These are phyloP conservation scores for Evernia prunastri DNA, from an alignment of 495 filamentous ascomycete species.

Conservation along the genomic window DNA sequence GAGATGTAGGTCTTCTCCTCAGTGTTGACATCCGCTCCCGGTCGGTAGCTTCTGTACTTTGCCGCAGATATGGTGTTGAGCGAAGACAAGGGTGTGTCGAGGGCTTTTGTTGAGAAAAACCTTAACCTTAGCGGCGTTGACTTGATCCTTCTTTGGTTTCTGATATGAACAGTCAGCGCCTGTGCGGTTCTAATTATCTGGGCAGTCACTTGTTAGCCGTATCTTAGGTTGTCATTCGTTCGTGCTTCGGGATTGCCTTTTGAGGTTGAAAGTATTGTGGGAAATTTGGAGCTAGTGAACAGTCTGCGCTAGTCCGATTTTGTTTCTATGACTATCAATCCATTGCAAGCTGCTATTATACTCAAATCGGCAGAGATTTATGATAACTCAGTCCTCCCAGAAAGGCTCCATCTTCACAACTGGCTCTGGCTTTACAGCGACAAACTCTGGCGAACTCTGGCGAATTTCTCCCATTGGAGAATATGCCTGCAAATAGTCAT, in stretches of 20 bases:
- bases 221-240: neutral
- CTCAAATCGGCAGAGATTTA: neutral
- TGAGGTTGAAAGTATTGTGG: neutral
- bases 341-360: neutral
- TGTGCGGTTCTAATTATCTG: neutral
- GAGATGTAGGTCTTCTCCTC: neutral
- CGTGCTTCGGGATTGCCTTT: neutral
- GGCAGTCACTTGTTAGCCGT: neutral
- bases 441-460: neutral
- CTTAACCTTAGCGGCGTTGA: neutral
- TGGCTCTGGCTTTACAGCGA: constrained; percentile 8
- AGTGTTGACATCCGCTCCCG: neutral
- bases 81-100: neutral
- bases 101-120: neutral
- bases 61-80: neutral
- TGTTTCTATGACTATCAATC: neutral
- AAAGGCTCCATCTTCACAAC: constrained; percentile 1
- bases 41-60: neutral
- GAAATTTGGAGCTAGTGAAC: neutral
- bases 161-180: neutral
- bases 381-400: neutral
- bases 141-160: neutral
- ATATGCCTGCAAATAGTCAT: neutral
- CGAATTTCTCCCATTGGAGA: neutral
- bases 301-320: neutral